These are phyloP conservation scores for Penicillium canariense DNA, from an alignment of 495 filamentous ascomycete genomes.

Conservation along the genomic window DNA sequence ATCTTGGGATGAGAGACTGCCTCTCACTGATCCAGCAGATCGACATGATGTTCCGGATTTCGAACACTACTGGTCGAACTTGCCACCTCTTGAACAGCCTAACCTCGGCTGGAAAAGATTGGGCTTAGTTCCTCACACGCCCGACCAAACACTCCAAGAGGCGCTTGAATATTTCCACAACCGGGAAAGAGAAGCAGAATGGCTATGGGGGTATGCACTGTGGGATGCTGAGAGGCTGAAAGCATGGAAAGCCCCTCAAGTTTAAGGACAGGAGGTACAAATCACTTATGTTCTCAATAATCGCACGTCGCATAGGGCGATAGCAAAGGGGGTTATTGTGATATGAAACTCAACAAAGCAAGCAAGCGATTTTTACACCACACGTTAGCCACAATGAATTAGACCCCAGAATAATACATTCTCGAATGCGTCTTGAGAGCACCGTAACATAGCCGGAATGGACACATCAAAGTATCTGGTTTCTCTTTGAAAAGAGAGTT, in stretches of 20 bases:
- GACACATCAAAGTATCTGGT: too few species aligned
- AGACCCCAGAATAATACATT: too few species aligned
- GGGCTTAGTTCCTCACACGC: background rate
- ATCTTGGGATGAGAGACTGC: slow-evolving; percentile 3
- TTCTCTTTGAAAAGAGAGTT: too few species aligned
- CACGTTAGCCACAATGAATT: too few species aligned
- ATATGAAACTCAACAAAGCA: too few species aligned
- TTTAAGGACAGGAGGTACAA: too few species aligned
- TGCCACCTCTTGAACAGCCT: slow-evolving; percentile 17
- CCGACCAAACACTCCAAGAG: background rate
- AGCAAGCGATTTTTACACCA: too few species aligned
- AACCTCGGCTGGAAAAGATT: slow-evolving; percentile 14
- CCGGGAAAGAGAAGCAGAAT: background rate
- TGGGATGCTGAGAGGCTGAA: background rate
- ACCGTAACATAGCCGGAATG: too few species aligned
- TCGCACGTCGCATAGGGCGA: too few species aligned
- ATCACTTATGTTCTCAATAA: too few species aligned
- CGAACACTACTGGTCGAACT: slow-evolving; percentile 16
- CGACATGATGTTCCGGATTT: slow-evolving; percentile 10
- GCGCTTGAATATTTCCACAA: background rate
- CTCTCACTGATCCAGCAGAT: slow-evolving; percentile 17
- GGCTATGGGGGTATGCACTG: background rate
- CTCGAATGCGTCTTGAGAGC: too few species aligned
- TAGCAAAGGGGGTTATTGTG: too few species aligned
- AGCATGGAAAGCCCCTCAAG: background rate